Base-by-base conservation (phyloP, 1,284 basidiomycete species). In the Coniophora puteana region DNA sequence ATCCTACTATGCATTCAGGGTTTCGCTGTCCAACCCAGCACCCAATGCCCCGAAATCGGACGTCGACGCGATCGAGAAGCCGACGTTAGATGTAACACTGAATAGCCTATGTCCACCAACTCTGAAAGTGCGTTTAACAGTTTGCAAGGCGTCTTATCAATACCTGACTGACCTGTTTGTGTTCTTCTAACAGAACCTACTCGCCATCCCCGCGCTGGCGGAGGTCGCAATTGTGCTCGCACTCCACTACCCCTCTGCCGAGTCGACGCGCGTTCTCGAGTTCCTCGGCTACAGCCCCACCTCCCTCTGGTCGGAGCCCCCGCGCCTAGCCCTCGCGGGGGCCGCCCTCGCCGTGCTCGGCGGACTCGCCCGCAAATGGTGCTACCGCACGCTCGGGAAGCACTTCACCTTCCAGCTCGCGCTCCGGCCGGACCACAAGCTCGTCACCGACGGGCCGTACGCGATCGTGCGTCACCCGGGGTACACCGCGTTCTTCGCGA, bases 351-450 rank as follows among this genome's bases (percentile, higher is more conserved):
- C 46, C 5, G 17, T 47, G 2, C 27, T 46, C 14, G 57, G 62
- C 3, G 12, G 46, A 1, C 29, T 57, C 1, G 44, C 61, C 5
- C 60, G 64, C 8, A 12, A 55, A 3, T 51, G 49, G 51, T 41
- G 33, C 14, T 41, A 34, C 22, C 53, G 54, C 16, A 55, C 56
- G 4, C 55, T 70, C 20, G 67, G 66, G 12, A 42, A 40, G n/a
- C 48, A 63, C 22, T 70, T 70, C 50, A 68, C 67, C 1, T 68
- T 65, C 40, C 60, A 69, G 36, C 54, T 69, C 8, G 55, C 55
- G 36, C 57, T 69, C 14, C 57, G 50, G 25, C 49, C 57, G 27
- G 49, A 61, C 23, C 67, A 69, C 39, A 41, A 35, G 37, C 60
- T 69, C 33, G 43, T 69, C 20, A 62, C 59, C 1, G 39, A 48